These are phyloP conservation scores for Phlyctochytrium arcticum DNA, from an alignment of 192 early-diverging fungal species.

Conservation along the genomic window DNA sequence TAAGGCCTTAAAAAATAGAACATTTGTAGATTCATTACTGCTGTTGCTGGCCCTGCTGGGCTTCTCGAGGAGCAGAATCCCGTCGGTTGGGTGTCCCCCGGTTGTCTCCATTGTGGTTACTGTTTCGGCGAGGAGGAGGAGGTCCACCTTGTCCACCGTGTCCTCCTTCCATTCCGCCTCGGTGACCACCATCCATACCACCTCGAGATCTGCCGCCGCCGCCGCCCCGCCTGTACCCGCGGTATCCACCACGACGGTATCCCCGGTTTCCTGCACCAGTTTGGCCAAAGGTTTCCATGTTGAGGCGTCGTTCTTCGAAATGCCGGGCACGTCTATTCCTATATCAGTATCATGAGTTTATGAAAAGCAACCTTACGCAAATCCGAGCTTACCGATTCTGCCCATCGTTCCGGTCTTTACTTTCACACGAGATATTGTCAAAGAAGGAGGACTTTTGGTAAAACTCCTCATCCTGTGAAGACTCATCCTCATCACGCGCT, in stretches of 20 bases:
- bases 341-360: background rate
- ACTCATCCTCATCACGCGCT: slow-evolving; percentile 36
- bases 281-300: slow-evolving; percentile 98
- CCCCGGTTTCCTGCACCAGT: slow-evolving; percentile 22
- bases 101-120: no score
- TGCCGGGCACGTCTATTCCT: slow-evolving; percentile 63
- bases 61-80: no score
- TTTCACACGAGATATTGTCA: slow-evolving; percentile 97
- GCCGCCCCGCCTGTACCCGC: slow-evolving; percentile 28
- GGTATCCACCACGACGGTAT: slow-evolving; percentile 22
- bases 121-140: no score
- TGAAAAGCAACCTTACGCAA: background rate
- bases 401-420: slow-evolving; percentile 73
- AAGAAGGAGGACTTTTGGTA: slow-evolving; percentile 91
- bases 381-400: slow-evolving; percentile 45
- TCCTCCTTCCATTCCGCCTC: slow-evolving; percentile 11
- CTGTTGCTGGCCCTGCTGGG: slow-evolving; percentile 20
- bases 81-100: no score
- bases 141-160: slow-evolving; percentile 2
- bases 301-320: slow-evolving; percentile 84
- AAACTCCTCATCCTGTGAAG: slow-evolving; percentile 49
- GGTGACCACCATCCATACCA: slow-evolving; percentile 5
- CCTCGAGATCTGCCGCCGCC: slow-evolving; percentile 10
- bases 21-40: no score
- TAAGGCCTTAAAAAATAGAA: no score